These are phyloP conservation scores for Microcyclosporella mali DNA, from an alignment of 2,329 filamentous ascomycete species.

Conservation along the genomic window DNA sequence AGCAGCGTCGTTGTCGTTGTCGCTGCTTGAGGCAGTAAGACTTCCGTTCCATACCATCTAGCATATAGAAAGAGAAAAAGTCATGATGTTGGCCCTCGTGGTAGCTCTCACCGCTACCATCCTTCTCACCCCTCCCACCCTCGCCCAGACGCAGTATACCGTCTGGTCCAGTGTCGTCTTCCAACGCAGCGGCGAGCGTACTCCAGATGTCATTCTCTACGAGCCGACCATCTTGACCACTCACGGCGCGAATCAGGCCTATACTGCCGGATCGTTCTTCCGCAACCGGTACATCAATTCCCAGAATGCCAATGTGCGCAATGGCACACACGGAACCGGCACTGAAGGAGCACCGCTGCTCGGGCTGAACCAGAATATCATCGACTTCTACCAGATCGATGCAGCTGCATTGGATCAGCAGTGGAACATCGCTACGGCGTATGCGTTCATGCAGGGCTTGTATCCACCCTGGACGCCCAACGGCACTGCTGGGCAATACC, in stretches of 20 bases:
- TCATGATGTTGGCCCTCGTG: slow-evolving; percentile 19
- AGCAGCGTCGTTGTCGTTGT: slow-evolving; percentile 3
- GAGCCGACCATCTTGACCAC: slow-evolving; percentile 42
- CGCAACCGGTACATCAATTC: slow-evolving; percentile 47
- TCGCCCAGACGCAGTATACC: slow-evolving; percentile 24
- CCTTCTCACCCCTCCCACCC: slow-evolving; percentile 15
- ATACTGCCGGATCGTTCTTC: slow-evolving; percentile 45
- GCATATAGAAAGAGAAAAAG: neutral
- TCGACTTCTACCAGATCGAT: slow-evolving; percentile 42
- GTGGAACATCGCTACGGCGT: slow-evolving; percentile 47
- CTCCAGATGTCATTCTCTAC: slow-evolving; percentile 38
- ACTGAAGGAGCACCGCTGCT: slow-evolving; percentile 34
- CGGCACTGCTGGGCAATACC: slow-evolving; percentile 15
- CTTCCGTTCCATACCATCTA: neutral
- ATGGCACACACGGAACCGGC: slow-evolving; percentile 13
- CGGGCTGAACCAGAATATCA: slow-evolving; percentile 39
- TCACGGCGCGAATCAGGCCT: slow-evolving; percentile 51
- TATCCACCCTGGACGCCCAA: slow-evolving; percentile 47
- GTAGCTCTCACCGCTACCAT: slow-evolving; percentile 14
- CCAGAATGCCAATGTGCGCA: slow-evolving; percentile 13
- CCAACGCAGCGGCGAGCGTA: slow-evolving; percentile 50
- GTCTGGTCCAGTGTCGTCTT: slow-evolving; percentile 49
- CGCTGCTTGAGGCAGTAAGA: neutral
- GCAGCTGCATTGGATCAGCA: slow-evolving; percentile 45
- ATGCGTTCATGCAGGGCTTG: slow-evolving; percentile 57